Percentiles rank a stretch among this genome's conserved stretches.
These are phyloP conservation scores for Jaenimonas drosophilae DNA, from an alignment of 208 protist genomes.

Conservation along the genomic window DNA sequence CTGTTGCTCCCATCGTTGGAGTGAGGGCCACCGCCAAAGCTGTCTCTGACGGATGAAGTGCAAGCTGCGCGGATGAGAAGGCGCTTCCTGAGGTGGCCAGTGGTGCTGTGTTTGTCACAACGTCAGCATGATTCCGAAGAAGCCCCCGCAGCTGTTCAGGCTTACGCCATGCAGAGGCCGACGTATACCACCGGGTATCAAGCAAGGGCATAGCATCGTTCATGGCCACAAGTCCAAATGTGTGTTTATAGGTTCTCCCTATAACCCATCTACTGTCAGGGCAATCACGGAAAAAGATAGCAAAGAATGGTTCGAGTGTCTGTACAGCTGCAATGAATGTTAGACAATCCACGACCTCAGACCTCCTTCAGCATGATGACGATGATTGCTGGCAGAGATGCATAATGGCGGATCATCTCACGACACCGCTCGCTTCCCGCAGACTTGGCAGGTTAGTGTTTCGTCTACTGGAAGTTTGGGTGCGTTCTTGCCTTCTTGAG, in stretches of 20 bases:
- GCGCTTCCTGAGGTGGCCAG: slow-evolving; percentile 34
- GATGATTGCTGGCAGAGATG: too few species aligned
- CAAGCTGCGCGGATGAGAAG: slow-evolving; percentile 43
- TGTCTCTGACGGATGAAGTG: slow-evolving; percentile 48
- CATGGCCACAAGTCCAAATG: too few species aligned
- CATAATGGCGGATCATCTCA: too few species aligned
- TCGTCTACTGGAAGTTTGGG: too few species aligned
- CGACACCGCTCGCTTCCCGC: too few species aligned
- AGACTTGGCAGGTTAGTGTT: too few species aligned
- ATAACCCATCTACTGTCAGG: neutral
- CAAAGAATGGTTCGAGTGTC: neutral
- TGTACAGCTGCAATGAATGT: neutral
- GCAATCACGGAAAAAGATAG: slow-evolving; percentile 3
- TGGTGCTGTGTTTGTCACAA: slow-evolving; percentile 27
- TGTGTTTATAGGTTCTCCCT: too few species aligned
- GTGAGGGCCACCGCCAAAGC: slow-evolving; percentile 51
- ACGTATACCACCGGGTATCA: slow-evolving; percentile 48
- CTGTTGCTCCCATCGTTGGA: slow-evolving; percentile 29
- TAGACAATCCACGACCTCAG: too few species aligned
- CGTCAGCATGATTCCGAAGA: slow-evolving; percentile 59
- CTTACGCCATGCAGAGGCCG: slow-evolving; percentile 52
- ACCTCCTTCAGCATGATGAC: too few species aligned
- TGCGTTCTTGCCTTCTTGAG: too few species aligned
- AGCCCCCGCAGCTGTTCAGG: slow-evolving; percentile 72
- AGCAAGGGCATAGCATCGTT: too few species aligned